Evolutionary conservation across 2,329 filamentous ascomycete genomes (phyloP).

Genomic region (Alternaria rosae): DNA sequence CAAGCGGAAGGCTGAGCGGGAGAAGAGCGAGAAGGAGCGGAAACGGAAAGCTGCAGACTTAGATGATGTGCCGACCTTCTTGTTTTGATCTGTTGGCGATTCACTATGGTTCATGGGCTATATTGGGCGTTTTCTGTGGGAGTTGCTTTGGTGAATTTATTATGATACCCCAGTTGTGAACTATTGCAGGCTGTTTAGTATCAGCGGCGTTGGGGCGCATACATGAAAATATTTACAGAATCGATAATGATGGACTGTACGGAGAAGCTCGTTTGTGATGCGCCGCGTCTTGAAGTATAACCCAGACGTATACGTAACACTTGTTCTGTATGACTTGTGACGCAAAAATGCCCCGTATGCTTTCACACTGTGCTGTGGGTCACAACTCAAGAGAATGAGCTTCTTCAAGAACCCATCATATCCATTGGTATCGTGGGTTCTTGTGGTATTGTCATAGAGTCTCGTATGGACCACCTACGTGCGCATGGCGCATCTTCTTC

Average conservation of each 20-base stretch:
- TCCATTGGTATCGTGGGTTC: neutral
- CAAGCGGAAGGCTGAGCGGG: slow-evolving; percentile 39
- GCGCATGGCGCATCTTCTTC: no score
- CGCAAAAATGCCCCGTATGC: no score
- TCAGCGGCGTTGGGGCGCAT: neutral
- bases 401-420: neutral
- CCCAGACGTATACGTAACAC: no score
- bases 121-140: neutral
- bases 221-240: neutral
- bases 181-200: neutral
- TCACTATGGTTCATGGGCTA: neutral
- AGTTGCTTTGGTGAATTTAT: neutral
- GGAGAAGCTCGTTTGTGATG: no score
- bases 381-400: no score
- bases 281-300: no score
- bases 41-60: slow-evolving; percentile 33
- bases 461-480: neutral
- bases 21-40: slow-evolving; percentile 34
- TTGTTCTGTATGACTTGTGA: no score
- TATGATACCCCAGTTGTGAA: neutral
- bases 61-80: slow-evolving; percentile 56
- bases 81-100: slow-evolving; percentile 42
- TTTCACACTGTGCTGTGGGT: no score
- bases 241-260: no score
- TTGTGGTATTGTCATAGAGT: neutral